phyloP scores from a whole-genome alignment of 768 basidiomycete species.

The Calvatia gigantea region DNA sequence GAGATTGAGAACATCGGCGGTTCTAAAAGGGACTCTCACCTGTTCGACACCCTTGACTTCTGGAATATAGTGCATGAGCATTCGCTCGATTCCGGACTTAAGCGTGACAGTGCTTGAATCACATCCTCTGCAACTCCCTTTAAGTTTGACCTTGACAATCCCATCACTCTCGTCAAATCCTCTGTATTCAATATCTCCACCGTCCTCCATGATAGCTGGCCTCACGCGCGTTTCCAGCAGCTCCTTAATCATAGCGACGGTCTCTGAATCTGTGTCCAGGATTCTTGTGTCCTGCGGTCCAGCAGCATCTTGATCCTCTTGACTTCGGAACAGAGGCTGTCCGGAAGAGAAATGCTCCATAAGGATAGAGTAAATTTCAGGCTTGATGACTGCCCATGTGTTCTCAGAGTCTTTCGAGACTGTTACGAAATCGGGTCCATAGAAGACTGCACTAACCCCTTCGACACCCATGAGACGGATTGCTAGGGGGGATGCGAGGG shows the following conservation, averaged over 20 bases:
- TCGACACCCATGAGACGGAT: constrained; percentile 92
- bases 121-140: constrained; percentile 97
- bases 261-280: constrained; percentile 91
- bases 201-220: constrained; percentile 98
- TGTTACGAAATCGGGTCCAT: constrained; percentile 97
- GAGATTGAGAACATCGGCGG: background rate
- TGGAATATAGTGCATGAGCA: constrained; percentile 99
- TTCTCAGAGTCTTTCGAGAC: constrained; percentile 87
- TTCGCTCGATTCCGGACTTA: constrained; percentile 95
- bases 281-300: constrained; percentile 94
- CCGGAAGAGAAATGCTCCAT: constrained; percentile 99
- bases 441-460: constrained; percentile 87
- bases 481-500: constrained; percentile 91
- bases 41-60: constrained; percentile 92
- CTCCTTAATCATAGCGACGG: constrained; percentile 99
- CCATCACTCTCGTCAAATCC: constrained; percentile 79
- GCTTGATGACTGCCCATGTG: constrained; percentile 89
- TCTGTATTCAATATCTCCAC: constrained; percentile 95
- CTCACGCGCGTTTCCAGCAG: constrained; percentile 91
- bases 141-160: constrained; percentile 83
- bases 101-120: constrained; percentile 91
- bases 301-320: constrained; percentile 73
- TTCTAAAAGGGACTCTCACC: constrained; percentile 36
- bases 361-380: constrained; percentile 91
- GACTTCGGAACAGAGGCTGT: constrained; percentile 78